phyloP scores from a whole-genome alignment of 2,329 filamentous ascomycete genomes.

The Biscogniauxia marginata region DNA sequence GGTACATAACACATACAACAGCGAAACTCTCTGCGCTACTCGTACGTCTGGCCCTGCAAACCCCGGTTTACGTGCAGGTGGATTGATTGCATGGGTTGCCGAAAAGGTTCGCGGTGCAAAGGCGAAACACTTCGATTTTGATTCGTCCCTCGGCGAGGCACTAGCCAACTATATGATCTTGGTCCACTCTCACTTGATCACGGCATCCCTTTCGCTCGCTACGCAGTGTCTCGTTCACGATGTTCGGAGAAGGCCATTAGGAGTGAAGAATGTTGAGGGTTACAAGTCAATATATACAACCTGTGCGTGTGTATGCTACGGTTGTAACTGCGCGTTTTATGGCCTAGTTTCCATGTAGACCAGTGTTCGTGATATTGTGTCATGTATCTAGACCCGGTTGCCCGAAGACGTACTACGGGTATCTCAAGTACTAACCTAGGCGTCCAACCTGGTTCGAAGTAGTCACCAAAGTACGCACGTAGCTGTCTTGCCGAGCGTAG shows the following conservation, averaged over 20 bases:
- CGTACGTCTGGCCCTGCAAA: not conserved
- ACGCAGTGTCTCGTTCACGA: not conserved
- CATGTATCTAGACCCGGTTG: not conserved
- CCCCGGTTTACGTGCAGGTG: not conserved
- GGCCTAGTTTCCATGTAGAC: not conserved
- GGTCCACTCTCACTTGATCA: no score
- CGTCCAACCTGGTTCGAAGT: no score
- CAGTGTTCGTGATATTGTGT: not conserved
- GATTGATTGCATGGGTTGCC: not conserved
- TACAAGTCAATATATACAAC: no score
- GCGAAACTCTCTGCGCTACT: not conserved
- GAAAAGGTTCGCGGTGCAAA: not conserved
- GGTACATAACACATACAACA: slow-evolving; percentile 3
- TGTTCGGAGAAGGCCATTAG: no score
- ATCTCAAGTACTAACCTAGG: no score
- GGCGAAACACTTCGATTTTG: not conserved
- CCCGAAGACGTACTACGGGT: not conserved
- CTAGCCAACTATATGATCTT: not conserved
- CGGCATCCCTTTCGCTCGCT: no score
- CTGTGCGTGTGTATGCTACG: not conserved
- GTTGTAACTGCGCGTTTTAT: not conserved
- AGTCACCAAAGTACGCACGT: not conserved
- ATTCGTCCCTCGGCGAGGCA: not conserved
- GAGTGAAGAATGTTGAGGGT: no score
- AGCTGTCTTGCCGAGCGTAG: not conserved